Base-by-base conservation (phyloP, 805 yeast species). In the Starmerella sp. region DNA sequence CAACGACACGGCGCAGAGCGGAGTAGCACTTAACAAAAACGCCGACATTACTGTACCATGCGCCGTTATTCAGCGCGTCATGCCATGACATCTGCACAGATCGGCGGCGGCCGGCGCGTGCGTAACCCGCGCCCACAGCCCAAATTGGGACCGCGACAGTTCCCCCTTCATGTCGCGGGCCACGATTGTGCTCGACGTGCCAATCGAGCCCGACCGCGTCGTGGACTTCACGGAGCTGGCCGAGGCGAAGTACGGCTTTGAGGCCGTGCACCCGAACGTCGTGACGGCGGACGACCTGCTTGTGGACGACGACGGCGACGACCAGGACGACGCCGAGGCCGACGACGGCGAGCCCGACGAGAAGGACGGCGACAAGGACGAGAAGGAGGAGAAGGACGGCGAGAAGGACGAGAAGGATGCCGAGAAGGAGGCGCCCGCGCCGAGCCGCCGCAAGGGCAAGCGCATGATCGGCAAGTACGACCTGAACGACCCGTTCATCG, bases 401-500 rank as follows among this genome's bases (percentile, higher is more conserved):
- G 10, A n/a, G n/a, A 30, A 32, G 15, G 39, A 46, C 29, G 30
- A 30, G 29, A 37, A 44, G 28, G 32, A 30, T 17, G 31, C 41
- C 43, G 14, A 47, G 10, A 13, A 17, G 39, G 43, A 31, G 5
- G 29, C 43, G 34, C 54, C 44, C 46, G 39, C 34, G 15, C 51
- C 43, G 41, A 65, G 53, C 53, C 60, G 56, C 63, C 56, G 51
- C 48, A 62, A 57, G 41, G 49, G 49, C 30, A 46, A 46, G 31
- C 66, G 55, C 69, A 72, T 61, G 77, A 73, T 64, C 71, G 75
- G 46, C 22, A 60, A 54, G 52, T 93, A 93, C 69, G 98, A 93
- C 67, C 75, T 80, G 49, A 82, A 86, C 57, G 99, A 93, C 69
- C 98, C 97, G 2, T 93, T 93, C 65, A 93, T 93, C 56, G 99